Conservation (phyloP, 2,329 filamentous ascomycete genomes). For the Rhinocladiella mackenziei region DNA sequence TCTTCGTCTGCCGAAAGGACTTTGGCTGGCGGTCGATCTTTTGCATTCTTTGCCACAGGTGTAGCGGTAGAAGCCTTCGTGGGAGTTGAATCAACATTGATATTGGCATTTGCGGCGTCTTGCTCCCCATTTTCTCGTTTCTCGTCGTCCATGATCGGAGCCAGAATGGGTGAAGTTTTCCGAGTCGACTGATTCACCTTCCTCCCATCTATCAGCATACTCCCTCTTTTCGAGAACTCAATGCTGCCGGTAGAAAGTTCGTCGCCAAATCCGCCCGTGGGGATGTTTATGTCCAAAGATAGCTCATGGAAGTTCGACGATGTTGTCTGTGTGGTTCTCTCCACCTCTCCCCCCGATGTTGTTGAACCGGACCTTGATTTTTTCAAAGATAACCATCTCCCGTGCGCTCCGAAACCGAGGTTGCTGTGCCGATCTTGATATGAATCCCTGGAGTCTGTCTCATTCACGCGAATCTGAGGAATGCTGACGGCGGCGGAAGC, state of each 20-base stretch:
- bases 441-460: conserved; percentile 6
- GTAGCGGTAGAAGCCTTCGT: conserved; percentile 8
- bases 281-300: conserved; percentile 49
- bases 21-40: conserved; percentile 42
- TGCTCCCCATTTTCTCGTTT: conserved; percentile 20
- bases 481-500: conserved; percentile 22
- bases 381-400: conserved; percentile 21
- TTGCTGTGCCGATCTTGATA: conserved; percentile 9
- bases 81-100: not conserved
- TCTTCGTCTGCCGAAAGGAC: conserved; percentile 62
- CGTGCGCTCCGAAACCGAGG: conserved; percentile 4
- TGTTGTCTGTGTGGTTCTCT: conserved; percentile 5
- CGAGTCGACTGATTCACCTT: conserved; percentile 39
- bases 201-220: conserved; percentile 54
- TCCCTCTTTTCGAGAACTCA: conserved; percentile 58
- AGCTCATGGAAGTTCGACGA: conserved; percentile 44
- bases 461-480: conserved; percentile 22
- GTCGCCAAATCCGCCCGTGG: conserved; percentile 48
- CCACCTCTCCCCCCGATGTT: conserved; percentile 12
- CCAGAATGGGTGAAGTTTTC: conserved; percentile 19
- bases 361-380: conserved; percentile 7
- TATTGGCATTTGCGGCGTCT: conserved; percentile 20
- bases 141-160: conserved; percentile 24
- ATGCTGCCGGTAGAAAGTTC: conserved; percentile 51
- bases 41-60: conserved; percentile 36